A percentile compares a stretch with the other conserved stretches of the same genome.
Evolutionary conservation across 2,329 filamentous ascomycete genomes (phyloP).

Genomic region (Alternaria arbusti): DNA sequence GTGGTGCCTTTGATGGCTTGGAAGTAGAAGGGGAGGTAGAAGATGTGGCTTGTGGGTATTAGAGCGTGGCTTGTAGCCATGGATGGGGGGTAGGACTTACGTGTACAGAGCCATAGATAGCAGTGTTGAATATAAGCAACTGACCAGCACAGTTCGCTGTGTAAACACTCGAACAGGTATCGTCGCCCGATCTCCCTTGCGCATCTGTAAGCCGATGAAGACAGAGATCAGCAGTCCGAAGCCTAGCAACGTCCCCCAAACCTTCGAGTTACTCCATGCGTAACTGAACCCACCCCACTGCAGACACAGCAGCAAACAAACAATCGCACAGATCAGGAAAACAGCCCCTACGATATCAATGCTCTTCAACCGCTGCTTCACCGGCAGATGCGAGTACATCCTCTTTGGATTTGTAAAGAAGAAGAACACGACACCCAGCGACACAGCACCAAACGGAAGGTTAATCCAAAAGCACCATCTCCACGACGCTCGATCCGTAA

Average conservation of each 20-base stretch:
- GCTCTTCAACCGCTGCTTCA: conserved; percentile 46
- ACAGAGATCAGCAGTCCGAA: conserved; percentile 55
- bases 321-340: conserved; percentile 42
- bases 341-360: conserved; percentile 44
- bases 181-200: conserved; percentile 39
- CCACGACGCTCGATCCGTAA: conserved; percentile 51
- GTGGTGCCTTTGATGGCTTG: conserved; percentile 52
- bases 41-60: conserved; percentile 27
- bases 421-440: conserved; percentile 39
- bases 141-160: conserved; percentile 43
- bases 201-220: conserved; percentile 50
- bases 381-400: conserved; percentile 34
- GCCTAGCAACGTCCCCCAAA: conserved; percentile 59
- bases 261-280: conserved; percentile 56
- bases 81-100: conserved; percentile 20
- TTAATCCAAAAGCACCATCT: conserved; percentile 53
- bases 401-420: conserved; percentile 40
- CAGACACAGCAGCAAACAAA: conserved; percentile 43
- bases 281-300: conserved; percentile 52
- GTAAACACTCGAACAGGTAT: conserved; percentile 43
- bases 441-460: conserved; percentile 53
- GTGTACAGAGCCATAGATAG: conserved; percentile 49
- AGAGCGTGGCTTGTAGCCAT: neutral
- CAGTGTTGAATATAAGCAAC: conserved; percentile 43
- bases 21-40: conserved; percentile 52